Base-by-base conservation (phyloP, 305 asterid species). In the Fraxinus latifolia region DNA sequence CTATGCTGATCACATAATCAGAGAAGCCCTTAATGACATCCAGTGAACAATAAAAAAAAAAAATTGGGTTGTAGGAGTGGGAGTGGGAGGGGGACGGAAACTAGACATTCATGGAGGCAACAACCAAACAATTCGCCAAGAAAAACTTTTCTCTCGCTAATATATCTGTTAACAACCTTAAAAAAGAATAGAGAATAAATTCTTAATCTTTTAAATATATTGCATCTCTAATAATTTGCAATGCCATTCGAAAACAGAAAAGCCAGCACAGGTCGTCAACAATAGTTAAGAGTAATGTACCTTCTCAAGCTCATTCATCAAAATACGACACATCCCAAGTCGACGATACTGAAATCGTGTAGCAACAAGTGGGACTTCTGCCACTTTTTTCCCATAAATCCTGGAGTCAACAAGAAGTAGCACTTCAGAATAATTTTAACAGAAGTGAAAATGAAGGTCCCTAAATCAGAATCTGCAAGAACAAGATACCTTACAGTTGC, bases 281-380 rank as follows among this genome's bases (percentile, higher is more conserved):
- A 37, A 76, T 68, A 47, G 27, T 67, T 62, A 78, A 42, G 17
- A 9, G 83, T 37, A 60, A 2, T 11, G 73, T 84, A 96, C 99
- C 97, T 95, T 92, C 88, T 96, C 98, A 80, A 96, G 97, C 87
- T 89, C 97, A 71, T 93, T 86, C 95, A 94, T 93, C 88, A 95
- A 75, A 86, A 92, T 73, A 42, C 97, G 92, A 82, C 99, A 96
- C 99, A 96, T 93, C 86, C 99, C 99, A 81, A 78, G 97, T 85
- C 92, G 89, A 78, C 98, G 98, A 79, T 89, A 90, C 78, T 90
- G 90, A 83, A 91, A 93, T 74, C 96, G 88, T 79, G 99, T 96
- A 14, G 96, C 98, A 78, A 96, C 88, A 44, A 96, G 91, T 50
- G 99, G 98, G 78, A 96, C 87, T 87, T 96, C 99, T 36, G 99